Evolutionary conservation across 257 asterid species (phyloP).

Genomic region (Euphrasia confusa): DNA sequence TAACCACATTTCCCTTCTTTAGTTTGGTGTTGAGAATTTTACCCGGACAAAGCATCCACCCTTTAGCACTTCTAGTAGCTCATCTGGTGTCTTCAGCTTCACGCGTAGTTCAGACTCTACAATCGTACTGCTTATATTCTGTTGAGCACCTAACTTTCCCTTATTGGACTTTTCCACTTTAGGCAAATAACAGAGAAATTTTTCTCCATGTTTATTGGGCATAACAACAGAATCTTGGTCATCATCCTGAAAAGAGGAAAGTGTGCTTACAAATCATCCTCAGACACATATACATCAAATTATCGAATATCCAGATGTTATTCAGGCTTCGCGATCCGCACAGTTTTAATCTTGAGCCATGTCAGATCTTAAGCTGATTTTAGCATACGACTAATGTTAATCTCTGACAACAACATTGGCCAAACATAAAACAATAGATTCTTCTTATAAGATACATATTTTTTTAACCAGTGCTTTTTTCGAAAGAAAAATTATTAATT

Average conservation of each 20-base stretch:
- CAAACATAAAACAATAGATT: no score
- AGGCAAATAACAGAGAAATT: conserved; percentile 80
- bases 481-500: no score
- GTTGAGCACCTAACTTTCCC: conserved; percentile 56
- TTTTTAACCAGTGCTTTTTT: no score
- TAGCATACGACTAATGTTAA: no score
- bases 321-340: background rate
- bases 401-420: no score
- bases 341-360: no score
- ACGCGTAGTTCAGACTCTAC: conserved; percentile 72
- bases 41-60: conserved; percentile 88
- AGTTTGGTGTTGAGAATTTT: conserved; percentile 11
- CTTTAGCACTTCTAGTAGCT: conserved; percentile 83
- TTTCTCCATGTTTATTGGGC: conserved; percentile 75
- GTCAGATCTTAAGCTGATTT: no score
- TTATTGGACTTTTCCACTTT: conserved; percentile 78
- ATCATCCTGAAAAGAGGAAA: conserved; percentile 52
- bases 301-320: conserved; percentile 13
- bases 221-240: conserved; percentile 77
- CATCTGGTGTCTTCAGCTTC: conserved; percentile 91
- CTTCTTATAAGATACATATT: no score
- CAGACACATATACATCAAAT: conserved; percentile 12
- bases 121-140: conserved; percentile 82
- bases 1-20: no score
- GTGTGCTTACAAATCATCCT: background rate